Conservation (phyloP, 176 grass and related monocot species). For the Chrysopogon serrulatus region DNA sequence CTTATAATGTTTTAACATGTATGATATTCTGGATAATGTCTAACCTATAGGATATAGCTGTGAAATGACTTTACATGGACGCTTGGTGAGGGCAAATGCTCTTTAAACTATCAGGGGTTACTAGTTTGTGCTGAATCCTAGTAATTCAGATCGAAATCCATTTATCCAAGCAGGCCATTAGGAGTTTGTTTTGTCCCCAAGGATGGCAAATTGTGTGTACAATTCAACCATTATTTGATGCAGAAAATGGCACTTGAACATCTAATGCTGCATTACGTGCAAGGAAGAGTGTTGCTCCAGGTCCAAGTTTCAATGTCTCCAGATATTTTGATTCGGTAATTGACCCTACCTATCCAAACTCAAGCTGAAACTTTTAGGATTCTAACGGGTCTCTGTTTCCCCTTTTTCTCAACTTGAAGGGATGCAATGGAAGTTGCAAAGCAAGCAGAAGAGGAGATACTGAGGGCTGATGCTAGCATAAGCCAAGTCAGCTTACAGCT, state of each 20-base stretch:
- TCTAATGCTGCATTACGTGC: slow-evolving; percentile 75
- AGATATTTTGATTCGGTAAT: slow-evolving; percentile 75
- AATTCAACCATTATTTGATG: slow-evolving; percentile 15
- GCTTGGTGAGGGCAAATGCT: not conserved
- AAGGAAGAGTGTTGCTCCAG: slow-evolving; percentile 71
- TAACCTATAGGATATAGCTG: not conserved
- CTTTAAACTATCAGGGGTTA: not conserved
- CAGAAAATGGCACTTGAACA: slow-evolving; percentile 89
- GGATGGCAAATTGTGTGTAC: not conserved
- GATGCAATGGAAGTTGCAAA: slow-evolving; percentile 82
- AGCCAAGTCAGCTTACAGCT: slow-evolving; percentile 82
- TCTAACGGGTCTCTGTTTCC: slow-evolving; percentile 1
- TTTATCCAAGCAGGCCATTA: not conserved
- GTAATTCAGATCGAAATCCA: not conserved
- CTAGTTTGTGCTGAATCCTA: not conserved
- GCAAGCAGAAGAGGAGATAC: slow-evolving; percentile 70
- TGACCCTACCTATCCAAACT: not conserved
- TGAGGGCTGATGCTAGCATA: slow-evolving; percentile 64
- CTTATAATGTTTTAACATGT: not conserved
- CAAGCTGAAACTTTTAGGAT: not conserved
- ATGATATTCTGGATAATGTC: not conserved
- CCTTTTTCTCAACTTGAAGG: slow-evolving; percentile 39
- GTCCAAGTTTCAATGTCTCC: slow-evolving; percentile 79
- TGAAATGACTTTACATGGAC: not conserved
- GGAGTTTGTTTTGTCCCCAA: not conserved